phyloP scores from a whole-genome alignment of 2,329 filamentous ascomycete species.

The Hyphodiscus sp. region DNA sequence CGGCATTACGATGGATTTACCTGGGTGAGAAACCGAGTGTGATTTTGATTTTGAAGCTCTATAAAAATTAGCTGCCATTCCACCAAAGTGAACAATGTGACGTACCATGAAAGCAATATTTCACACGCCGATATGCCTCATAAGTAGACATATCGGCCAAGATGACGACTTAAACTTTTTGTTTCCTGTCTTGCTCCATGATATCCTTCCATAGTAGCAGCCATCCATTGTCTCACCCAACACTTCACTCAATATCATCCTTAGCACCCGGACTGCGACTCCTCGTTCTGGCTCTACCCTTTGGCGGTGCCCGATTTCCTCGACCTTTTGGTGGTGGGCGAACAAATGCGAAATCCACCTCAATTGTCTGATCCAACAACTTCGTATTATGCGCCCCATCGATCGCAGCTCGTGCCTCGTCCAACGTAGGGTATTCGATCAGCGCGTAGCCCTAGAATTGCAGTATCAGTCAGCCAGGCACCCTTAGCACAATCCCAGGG shows the following conservation, averaged over 20 bases:
- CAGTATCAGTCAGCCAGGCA: background rate
- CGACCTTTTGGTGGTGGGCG: conserved; percentile 62
- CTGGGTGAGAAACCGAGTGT: background rate
- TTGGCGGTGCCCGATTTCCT: conserved; percentile 28
- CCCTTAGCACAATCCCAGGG: background rate
- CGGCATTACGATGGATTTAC: background rate
- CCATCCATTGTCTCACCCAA: background rate
- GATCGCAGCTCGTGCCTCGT: conserved; percentile 76
- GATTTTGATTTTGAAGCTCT: background rate
- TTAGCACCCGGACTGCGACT: conserved; percentile 28
- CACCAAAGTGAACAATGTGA: conserved; percentile 39
- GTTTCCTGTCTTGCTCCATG: background rate
- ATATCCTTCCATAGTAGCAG: background rate
- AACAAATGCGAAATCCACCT: conserved; percentile 81
- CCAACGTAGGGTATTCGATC: conserved; percentile 75
- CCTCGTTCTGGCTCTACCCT: conserved; percentile 28
- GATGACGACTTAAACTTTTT: background rate
- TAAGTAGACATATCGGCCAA: conserved; percentile 20
- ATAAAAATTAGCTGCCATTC: conserved; percentile 41
- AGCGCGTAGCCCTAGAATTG: conserved; percentile 68
- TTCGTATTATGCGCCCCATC: conserved; percentile 72
- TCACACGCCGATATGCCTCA: conserved; percentile 21
- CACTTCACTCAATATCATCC: conserved; percentile 21
- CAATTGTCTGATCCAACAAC: conserved; percentile 73
- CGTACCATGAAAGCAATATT: conserved; percentile 16